phyloP scores from a whole-genome alignment of 306 rosid species.

The Pterocarpus macrocarpus region DNA sequence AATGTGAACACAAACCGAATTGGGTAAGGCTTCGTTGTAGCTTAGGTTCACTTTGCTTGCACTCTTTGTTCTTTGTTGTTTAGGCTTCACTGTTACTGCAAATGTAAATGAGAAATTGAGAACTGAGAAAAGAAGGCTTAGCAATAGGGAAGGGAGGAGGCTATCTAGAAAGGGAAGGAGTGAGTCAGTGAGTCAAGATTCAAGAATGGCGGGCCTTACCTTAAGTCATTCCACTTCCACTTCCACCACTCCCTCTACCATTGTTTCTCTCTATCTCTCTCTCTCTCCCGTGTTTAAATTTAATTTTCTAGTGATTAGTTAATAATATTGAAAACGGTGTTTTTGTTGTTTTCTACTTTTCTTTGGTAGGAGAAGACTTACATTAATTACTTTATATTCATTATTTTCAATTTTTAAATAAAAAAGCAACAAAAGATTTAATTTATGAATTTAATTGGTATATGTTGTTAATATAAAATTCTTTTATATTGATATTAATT shows the following conservation, averaged over 20 bases:
- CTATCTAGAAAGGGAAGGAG: not conserved
- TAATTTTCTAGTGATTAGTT: too few relatives aligned
- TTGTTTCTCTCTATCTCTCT: not conserved
- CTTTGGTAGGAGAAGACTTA: too few relatives aligned
- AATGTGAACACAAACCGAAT: conserved; percentile 26
- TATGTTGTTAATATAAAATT: too few relatives aligned
- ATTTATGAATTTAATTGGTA: too few relatives aligned
- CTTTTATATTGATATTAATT: too few relatives aligned
- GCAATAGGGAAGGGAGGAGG: not conserved
- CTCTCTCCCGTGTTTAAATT: too few relatives aligned
- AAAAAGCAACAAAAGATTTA: too few relatives aligned
- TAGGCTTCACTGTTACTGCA: not conserved
- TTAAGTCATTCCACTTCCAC: not conserved
- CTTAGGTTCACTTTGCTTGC: conserved; percentile 13
- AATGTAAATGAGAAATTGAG: not conserved
- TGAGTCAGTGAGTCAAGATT: conserved; percentile 37
- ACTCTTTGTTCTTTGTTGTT: not conserved
- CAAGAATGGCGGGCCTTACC: conserved; percentile 58
- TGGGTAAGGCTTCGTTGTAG: not conserved
- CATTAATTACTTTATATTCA: too few relatives aligned
- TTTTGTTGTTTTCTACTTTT: not conserved
- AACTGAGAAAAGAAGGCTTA: not conserved
- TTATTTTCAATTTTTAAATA: too few relatives aligned
- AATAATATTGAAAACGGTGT: too few relatives aligned
- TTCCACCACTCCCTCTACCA: not conserved